Percentiles rank a stretch among this genome's conserved stretches.
Evolutionary conservation across 1,139 yeast genomes (phyloP).

Genomic region (Lodderomyces beijingensis): DNA sequence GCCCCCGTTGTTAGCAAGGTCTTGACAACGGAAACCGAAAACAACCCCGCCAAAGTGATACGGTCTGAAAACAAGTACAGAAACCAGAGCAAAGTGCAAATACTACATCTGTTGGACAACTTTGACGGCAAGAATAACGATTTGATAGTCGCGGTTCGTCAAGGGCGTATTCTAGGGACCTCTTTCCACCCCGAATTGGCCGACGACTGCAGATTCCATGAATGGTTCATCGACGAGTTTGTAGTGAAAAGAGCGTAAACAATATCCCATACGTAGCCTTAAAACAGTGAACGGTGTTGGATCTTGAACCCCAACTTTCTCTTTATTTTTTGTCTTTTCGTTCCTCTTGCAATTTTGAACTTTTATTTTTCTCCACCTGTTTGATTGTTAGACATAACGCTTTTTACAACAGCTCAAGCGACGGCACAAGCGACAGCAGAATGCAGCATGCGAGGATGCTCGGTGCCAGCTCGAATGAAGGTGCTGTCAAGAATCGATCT

Average conservation of each 20-base stretch:
- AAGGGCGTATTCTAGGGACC: slow-evolving; percentile 65
- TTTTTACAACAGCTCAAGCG: no score
- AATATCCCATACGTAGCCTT: no score
- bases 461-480: not conserved
- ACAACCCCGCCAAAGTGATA: slow-evolving; percentile 14
- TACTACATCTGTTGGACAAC: slow-evolving; percentile 33
- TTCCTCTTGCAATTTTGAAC: no score
- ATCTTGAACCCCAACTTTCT: no score
- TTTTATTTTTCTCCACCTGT: no score
- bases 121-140: slow-evolving; percentile 21
- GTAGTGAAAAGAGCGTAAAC: slow-evolving; percentile 25
- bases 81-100: slow-evolving; percentile 33
- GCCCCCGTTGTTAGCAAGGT: slow-evolving; percentile 66
- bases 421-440: no score
- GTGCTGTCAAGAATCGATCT: no score
- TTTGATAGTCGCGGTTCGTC: slow-evolving; percentile 67
- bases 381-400: no score
- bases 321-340: no score
- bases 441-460: slow-evolving; percentile 32
- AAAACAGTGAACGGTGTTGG: no score
- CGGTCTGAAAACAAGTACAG: slow-evolving; percentile 22
- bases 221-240: slow-evolving; percentile 65
- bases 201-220: slow-evolving; percentile 64
- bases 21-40: slow-evolving; percentile 19
- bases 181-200: slow-evolving; percentile 81